Base-by-base conservation (phyloP, 129 eudicot genomes). In the Calendula officinalis region DNA sequence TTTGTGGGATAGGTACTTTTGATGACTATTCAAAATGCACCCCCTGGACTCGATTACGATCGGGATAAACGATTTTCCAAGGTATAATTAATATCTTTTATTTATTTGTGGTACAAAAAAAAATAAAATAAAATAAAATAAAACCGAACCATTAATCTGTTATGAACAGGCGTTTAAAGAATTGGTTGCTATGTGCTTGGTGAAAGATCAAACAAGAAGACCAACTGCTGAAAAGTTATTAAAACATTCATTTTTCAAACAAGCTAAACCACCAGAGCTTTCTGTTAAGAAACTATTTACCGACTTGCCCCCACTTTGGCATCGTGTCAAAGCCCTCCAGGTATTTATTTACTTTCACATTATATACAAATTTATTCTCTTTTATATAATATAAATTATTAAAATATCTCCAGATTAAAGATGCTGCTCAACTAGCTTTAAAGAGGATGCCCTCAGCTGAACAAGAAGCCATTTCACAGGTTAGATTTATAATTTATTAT, bases 111-210 rank as follows among this genome's bases (percentile, higher is more conserved):
- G 13, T 41, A 39, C 6, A 38, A 11, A 12, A 2, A 46, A 69
- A 27, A 75, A 68, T 76, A 63, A 59, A 14, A 37, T 10, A 4
- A 2, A 8, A 15, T 56, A n/a, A n/a, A n/a, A n/a, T n/a, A n/a
- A n/a, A n/a, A n/a, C n/a, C n/a, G n/a, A n/a, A n/a, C n/a, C n/a
- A 60, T 63, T 37, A 48, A 22, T 22, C 30, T 22, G 70, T 50
- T 75, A 67, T 68, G 65, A 63, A 76, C 86, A 92, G 99, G 83
- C 99, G 36, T 92, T 92, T 60, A 88, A 88, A 78, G 99, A 92
- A 75, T 72, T 92, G 89, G 99, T 92, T 62, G 99, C 99, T 42
- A 88, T 88, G 96, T 92, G 99, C 84, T 78, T 92, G 96, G 99
- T 92, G 80, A 92, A 92, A 85, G 99, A 92, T 83, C 99, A 81